Evolutionary conservation across 2,329 filamentous ascomycete genomes (phyloP), one percentile per base, ranked within the genome.

Genomic region (Juglanconis sp.): DNA sequence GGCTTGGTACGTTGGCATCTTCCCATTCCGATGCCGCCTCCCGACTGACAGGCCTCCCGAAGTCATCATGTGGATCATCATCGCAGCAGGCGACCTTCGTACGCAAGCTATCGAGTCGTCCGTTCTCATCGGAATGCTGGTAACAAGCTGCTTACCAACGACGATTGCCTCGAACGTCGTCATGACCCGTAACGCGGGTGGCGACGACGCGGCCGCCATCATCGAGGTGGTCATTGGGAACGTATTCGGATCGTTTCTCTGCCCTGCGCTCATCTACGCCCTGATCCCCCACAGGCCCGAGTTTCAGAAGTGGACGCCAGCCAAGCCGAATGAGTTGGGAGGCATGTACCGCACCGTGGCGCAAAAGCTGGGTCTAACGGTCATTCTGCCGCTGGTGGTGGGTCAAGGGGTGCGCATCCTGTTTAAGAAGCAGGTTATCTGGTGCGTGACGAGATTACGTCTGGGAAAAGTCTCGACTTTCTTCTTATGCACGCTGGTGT

Each of bases 131-230:
- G 88, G 89, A 9, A 84, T 90, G 70, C 79, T 90, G 3, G 83
- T 88, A 44, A 79, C 86, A 1, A 81, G 85, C n/a, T 88, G 84
- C 68, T 83, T 89, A 4, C 87, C 88, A 1, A 91, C 88, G 0
- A 91, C 88, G 0, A 88, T 91, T 67, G 83, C 86, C 7, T 89
- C 85, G 50, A 91, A 91, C 69, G 86, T 90, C 7, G 86, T 91
- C 46, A 90, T 91, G 87, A 91, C 88, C 5, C 77, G 87, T 32
- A 79, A 84, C 44, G 84, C 88, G 0, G 84, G 87, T 42, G 88
- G 88, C 5, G 89, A 91, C 65, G 83, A 86, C 61, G 83, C 83
- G 3, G 83, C 85, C 0, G 83, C 83, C 53, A 79, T 88, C 62
- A 87, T 90, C 36, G 87, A 90, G 68, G 87, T 89, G 1, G 80